Evolutionary conservation across 1,139 yeast genomes (phyloP), one percentile per base, ranked within the genome.

Genomic region (Pichia sp.): DNA sequence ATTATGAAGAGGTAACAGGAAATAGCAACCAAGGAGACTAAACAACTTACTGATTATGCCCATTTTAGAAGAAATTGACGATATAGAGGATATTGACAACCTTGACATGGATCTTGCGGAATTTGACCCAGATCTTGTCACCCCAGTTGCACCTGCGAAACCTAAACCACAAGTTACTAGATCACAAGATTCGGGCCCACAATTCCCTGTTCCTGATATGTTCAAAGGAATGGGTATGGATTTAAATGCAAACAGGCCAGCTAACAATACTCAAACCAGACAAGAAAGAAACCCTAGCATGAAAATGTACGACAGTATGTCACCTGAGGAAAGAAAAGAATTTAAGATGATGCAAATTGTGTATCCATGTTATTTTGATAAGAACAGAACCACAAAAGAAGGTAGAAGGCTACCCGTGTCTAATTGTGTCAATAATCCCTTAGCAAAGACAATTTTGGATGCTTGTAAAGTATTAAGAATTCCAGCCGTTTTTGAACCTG

Each of bases 341-440:
- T 70, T 86, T 53, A 78, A 76, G 56, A 62, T 68, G 42, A 78
- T 87, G 69, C 89, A 83, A 61, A 61, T 85, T 33, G 54, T 91
- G 31, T 91, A 91, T 57, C 98, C 98, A 14, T 83, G 95, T 55
- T 91, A 91, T 64, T 91, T 91, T 60, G 97, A 91, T 63, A 72
- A 69, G 42, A 74, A 74, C 51, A 74, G 95, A 62, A 70, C 89
- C 3, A 86, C 80, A 54, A 70, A 72, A 42, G 77, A 88, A 57
- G 98, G 98, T 5, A 77, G 98, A 61, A 71, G 96, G 49, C 93
- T 88, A 23, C 69, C 80, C 7, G 54, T 60, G 29, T 72, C 70
- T 15, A 60, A 69, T 31, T 94, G 96, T 1, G 95, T 88, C 19
- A 78, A 70, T 44, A 87, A 88, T 62, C 98, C 98, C 2, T 66